These are phyloP conservation scores for Botrytis pseudocinerea DNA, from an alignment of 2,329 filamentous ascomycete species.

Conservation along the genomic window DNA sequence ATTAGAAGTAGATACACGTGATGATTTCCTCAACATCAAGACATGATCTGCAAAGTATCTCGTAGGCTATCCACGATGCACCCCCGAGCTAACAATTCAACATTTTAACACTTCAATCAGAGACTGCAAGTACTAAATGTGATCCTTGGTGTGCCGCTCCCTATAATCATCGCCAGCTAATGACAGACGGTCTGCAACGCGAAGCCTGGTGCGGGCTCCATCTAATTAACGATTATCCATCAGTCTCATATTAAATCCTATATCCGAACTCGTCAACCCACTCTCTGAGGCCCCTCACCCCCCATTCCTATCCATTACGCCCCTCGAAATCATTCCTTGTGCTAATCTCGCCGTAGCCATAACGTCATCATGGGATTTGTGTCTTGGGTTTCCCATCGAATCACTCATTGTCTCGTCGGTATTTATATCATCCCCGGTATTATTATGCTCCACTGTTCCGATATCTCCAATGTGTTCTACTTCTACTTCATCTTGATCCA, in stretches of 20 bases:
- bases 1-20: background rate
- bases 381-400: background rate
- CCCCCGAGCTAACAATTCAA: background rate
- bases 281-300: background rate
- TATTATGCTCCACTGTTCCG: constrained; percentile 2
- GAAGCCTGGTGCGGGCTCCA: no score
- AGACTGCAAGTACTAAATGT: background rate
- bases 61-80: background rate
- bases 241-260: background rate
- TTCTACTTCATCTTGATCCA: constrained; percentile 36
- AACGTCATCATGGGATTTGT: constrained; percentile 1
- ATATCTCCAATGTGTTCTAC: constrained; percentile 9
- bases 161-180: background rate
- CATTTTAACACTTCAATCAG: background rate
- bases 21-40: background rate
- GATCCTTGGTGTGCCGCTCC: background rate
- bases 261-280: background rate
- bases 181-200: background rate
- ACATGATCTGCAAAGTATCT: background rate
- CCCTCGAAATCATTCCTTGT: constrained; percentile 15
- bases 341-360: constrained; percentile 15
- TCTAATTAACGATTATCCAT: background rate
- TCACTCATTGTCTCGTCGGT: background rate
- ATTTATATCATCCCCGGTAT: constrained; percentile 11
- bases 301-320: background rate